Percentiles rank a stretch among this genome's conserved stretches.
phyloP scores from a whole-genome alignment of 495 filamentous ascomycete species.

The Penicillium simplicissimum region DNA sequence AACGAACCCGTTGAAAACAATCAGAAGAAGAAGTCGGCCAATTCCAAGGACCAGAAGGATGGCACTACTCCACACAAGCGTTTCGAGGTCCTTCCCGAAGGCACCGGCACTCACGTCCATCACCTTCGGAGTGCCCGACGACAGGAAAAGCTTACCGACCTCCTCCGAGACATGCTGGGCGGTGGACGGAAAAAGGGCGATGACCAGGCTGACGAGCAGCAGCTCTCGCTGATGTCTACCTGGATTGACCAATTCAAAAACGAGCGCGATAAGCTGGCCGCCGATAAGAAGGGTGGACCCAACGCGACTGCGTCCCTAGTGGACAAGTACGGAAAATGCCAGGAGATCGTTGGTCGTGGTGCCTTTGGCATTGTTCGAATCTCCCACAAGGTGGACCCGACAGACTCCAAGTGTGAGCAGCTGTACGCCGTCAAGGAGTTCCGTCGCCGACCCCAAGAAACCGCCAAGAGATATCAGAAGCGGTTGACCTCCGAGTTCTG shows the following conservation, averaged over 20 bases:
- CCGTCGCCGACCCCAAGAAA: constrained; percentile 88
- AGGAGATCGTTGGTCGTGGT: constrained; percentile 95
- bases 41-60: constrained; percentile 48
- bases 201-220: constrained; percentile 67
- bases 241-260: constrained; percentile 94
- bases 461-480: constrained; percentile 95
- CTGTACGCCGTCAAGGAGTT: constrained; percentile 99
- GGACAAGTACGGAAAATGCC: constrained; percentile 98
- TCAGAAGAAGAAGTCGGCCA: constrained; percentile 36
- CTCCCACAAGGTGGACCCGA: constrained; percentile 91
- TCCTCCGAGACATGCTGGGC: constrained; percentile 81
- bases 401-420: constrained; percentile 78
- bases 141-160: constrained; percentile 93
- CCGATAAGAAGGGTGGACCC: constrained; percentile 74
- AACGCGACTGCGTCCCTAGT: constrained; percentile 80
- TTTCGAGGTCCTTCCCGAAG: constrained; percentile 61
- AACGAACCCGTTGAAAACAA: constrained; percentile 31
- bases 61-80: constrained; percentile 48
- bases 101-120: constrained; percentile 70
- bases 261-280: constrained; percentile 75
- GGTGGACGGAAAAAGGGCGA: constrained; percentile 71
- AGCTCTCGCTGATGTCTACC: constrained; percentile 88
- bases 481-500: constrained; percentile 98
- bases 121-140: constrained; percentile 81
- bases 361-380: constrained; percentile 97